These are phyloP conservation scores for Cucurbita moschata DNA, from an alignment of 306 rosid genomes.

Conservation along the genomic window DNA sequence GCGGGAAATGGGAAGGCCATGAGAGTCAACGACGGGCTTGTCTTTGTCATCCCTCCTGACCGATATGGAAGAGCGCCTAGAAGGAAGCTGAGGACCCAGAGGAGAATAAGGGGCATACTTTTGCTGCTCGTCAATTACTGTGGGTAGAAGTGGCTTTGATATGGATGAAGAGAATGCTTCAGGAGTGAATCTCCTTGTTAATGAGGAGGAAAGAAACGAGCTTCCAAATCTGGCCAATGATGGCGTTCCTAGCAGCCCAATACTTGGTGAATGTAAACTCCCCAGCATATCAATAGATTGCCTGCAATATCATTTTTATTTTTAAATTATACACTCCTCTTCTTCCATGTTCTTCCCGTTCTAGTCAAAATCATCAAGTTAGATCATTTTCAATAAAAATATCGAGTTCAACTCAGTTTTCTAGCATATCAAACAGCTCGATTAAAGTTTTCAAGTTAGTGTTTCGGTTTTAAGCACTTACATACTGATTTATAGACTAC, in stretches of 20 bases:
- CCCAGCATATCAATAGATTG: constrained; percentile 90
- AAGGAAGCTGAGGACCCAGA: constrained; percentile 40
- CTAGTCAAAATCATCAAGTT: too few relatives aligned
- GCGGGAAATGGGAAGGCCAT: constrained; percentile 45
- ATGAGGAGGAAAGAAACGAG: constrained; percentile 73
- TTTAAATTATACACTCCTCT: too few relatives aligned
- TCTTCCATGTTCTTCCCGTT: too few relatives aligned
- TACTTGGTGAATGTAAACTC: constrained; percentile 75
- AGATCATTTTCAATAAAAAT: too few relatives aligned
- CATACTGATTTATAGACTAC: too few relatives aligned
- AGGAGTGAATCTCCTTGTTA: constrained; percentile 92
- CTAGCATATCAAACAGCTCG: too few relatives aligned
- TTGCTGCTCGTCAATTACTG: constrained; percentile 31
- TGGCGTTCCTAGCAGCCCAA: constrained; percentile 78
- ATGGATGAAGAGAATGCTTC: constrained; percentile 44
- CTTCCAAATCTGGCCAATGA: constrained; percentile 74
- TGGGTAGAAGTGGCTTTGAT: constrained; percentile 43
- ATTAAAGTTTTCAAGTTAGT: too few relatives aligned
- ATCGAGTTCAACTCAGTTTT: too few relatives aligned
- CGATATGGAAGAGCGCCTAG: constrained; percentile 27
- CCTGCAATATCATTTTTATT: constrained; percentile 25
- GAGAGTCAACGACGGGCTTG: constrained; percentile 38
- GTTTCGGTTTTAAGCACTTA: too few relatives aligned
- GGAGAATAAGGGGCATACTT: constrained; percentile 41
- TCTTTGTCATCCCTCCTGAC: constrained; percentile 35